Percentiles rank a stretch among this genome's conserved stretches.
Conservation (phyloP, 805 yeast species). For the Kluyveromyces siamensis region DNA sequence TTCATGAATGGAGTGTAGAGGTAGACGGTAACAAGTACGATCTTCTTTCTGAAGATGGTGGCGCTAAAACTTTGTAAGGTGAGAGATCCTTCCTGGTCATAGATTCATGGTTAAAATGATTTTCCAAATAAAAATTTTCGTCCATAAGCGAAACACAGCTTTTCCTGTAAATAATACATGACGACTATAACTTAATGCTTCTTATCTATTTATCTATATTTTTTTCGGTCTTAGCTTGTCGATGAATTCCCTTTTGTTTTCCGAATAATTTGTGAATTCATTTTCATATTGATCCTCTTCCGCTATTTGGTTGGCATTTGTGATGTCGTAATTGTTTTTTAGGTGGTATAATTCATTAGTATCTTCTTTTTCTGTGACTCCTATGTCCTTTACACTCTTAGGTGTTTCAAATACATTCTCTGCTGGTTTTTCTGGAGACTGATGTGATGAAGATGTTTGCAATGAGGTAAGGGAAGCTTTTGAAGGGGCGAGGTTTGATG, state of each 20-base stretch:
- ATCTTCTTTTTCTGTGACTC: conserved; percentile 7
- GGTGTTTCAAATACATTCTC: conserved; percentile 21
- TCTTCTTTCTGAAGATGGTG: conserved; percentile 39
- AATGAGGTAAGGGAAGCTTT: conserved; percentile 13
- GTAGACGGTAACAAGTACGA: conserved; percentile 40
- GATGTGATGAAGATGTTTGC: conserved; percentile 20
- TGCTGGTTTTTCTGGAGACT: conserved; percentile 16
- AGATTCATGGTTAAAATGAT: not conserved
- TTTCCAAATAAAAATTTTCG: not conserved
- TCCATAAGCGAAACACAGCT: not conserved
- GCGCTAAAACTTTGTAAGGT: conserved; percentile 16
- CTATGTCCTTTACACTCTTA: conserved; percentile 7
- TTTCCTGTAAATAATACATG: not conserved
- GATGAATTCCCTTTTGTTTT: conserved; percentile 34
- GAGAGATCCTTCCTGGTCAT: not conserved
- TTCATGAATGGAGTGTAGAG: conserved; percentile 54
- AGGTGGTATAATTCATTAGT: conserved; percentile 13
- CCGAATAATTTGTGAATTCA: conserved; percentile 37
- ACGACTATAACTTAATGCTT: not conserved
- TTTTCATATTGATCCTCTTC: conserved; percentile 39
- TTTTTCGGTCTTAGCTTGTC: conserved; percentile 33
- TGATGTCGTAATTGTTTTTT: conserved; percentile 27
- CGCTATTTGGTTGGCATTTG: conserved; percentile 27
- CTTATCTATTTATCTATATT: not conserved
- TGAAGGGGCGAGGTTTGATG: conserved; percentile 5